Conservation (phyloP, 768 basidiomycete genomes). For the Tylopilus plumbeoviolaceoides region DNA sequence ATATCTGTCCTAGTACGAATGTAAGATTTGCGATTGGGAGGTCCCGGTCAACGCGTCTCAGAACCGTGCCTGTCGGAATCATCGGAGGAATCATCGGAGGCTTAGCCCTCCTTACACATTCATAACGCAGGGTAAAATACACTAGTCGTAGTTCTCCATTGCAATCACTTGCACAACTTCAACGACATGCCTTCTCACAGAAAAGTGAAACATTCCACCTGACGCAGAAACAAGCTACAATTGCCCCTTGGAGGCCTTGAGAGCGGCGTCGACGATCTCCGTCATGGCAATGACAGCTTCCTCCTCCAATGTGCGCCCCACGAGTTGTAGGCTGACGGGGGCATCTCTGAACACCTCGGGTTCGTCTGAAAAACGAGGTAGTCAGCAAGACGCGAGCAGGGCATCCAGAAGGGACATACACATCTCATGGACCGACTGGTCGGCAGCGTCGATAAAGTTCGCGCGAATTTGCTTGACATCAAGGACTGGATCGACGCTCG, state of each 20-base stretch:
- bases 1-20: background rate
- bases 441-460: constrained; percentile 47
- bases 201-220: background rate
- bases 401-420: constrained; percentile 41
- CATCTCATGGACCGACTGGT: constrained; percentile 46
- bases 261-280: constrained; percentile 57
- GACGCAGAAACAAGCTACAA: background rate
- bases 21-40: too few species aligned
- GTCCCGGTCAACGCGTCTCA: too few species aligned
- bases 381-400: background rate
- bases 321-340: constrained; percentile 62
- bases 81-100: too few species aligned
- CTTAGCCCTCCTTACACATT: too few species aligned
- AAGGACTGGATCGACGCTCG: constrained; percentile 48
- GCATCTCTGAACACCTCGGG: constrained; percentile 52
- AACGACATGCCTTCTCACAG: background rate
- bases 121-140: too few species aligned
- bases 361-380: constrained; percentile 41
- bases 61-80: too few species aligned
- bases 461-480: constrained; percentile 43
- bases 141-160: too few species aligned
- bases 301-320: constrained; percentile 69
- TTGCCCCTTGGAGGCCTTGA: constrained; percentile 28
- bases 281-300: constrained; percentile 70
- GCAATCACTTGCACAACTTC: too few species aligned